Conservation (phyloP, 1,139 yeast species). For the Blastobotrys buckinghamii region DNA sequence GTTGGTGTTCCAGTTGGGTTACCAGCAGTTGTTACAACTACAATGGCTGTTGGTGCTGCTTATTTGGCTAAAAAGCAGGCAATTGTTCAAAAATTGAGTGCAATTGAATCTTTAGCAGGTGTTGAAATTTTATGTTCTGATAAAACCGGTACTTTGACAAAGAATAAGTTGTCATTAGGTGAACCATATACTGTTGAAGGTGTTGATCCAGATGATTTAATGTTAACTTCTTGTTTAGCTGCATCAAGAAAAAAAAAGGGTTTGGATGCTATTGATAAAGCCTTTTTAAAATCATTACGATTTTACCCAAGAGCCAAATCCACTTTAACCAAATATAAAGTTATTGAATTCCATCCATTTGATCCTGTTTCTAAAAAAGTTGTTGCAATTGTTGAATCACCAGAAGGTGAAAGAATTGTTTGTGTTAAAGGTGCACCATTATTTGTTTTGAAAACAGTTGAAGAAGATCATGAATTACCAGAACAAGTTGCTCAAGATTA, state of each 20-base stretch:
- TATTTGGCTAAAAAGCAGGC: conserved; percentile 90
- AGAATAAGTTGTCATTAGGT: conserved; percentile 91
- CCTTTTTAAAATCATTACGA: conserved; percentile 82
- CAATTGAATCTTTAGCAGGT: conserved; percentile 90
- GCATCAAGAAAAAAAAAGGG: conserved; percentile 99
- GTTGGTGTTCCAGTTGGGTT: conserved; percentile 98
- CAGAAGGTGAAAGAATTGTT: conserved; percentile 59
- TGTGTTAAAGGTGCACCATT: conserved; percentile 73
- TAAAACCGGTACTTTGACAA: conserved; percentile 97
- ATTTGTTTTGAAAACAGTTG: conserved; percentile 64
- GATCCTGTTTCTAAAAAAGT: conserved; percentile 71
- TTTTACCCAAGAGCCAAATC: conserved; percentile 52
- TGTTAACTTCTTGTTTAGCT: conserved; percentile 97
- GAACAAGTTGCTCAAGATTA: conserved; percentile 59
- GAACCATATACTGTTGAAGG: conserved; percentile 99
- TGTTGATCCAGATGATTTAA: conserved; percentile 94
- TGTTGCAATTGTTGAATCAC: conserved; percentile 62
- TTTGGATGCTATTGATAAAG: conserved; percentile 96
- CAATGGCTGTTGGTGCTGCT: conserved; percentile 97
- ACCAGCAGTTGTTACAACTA: conserved; percentile 91
- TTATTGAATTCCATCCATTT: conserved; percentile 62
- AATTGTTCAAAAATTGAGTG: conserved; percentile 85
- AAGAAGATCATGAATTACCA: conserved; percentile 62
- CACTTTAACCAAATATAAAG: conserved; percentile 60
- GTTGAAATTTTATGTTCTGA: conserved; percentile 92